Conservation (phyloP, 2,329 filamentous ascomycete species). For the Remersonia thermophila region DNA sequence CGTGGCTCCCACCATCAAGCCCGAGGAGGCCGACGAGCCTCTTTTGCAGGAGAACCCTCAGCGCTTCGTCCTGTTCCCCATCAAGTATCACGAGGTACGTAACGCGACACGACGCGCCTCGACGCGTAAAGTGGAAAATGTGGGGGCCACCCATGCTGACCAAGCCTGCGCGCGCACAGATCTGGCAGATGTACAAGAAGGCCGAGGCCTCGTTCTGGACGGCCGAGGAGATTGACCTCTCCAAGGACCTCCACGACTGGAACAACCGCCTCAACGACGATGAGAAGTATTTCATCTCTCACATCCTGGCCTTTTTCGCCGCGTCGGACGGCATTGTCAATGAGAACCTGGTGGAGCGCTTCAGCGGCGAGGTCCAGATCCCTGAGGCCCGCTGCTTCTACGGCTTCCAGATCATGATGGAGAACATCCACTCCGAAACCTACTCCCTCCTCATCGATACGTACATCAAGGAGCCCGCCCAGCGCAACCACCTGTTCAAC, state of each 20-base stretch:
- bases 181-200: conserved; percentile 99
- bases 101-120: conserved; percentile 19
- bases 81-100: conserved; percentile 98
- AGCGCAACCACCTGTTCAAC: conserved; percentile 91
- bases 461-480: conserved; percentile 95
- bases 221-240: conserved; percentile 96
- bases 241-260: conserved; percentile 98
- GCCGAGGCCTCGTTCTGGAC: conserved; percentile 99
- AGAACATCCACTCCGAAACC: conserved; percentile 99
- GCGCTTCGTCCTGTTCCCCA: conserved; percentile 94
- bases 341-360: conserved; percentile 96
- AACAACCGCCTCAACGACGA: conserved; percentile 95
- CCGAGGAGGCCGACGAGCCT: conserved; percentile 72
- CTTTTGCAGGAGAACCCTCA: conserved; percentile 90
- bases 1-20: conserved; percentile 43
- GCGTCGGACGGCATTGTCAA: conserved; percentile 99
- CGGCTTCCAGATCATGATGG: conserved; percentile 99
- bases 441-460: conserved; percentile 99
- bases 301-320: conserved; percentile 97
- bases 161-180: conserved; percentile 41
- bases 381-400: conserved; percentile 99
- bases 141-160: conserved; percentile 26
- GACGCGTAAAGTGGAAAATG: conserved; percentile 55
- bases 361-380: conserved; percentile 92
- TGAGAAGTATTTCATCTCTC: conserved; percentile 95